Evolutionary conservation across 2,329 filamentous ascomycete genomes (phyloP).

Genomic region (Trichoderma afroharzianum): DNA sequence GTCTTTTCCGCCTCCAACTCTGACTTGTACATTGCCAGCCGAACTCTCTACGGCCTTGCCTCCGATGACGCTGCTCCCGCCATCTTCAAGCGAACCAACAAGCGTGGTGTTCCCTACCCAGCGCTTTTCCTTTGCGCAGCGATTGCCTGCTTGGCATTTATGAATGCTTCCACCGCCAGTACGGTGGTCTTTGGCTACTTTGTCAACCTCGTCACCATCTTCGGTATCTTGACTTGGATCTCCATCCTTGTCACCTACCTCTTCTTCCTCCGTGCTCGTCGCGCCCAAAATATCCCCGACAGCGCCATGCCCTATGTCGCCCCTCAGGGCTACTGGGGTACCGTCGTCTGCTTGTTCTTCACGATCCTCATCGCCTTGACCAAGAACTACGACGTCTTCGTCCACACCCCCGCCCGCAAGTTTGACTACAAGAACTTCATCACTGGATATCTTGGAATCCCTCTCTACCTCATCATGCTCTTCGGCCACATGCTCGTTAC

Average conservation of each 20-base stretch:
- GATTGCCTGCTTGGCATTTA: constrained; percentile 65
- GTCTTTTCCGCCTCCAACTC: constrained; percentile 76
- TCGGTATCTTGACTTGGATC: constrained; percentile 64
- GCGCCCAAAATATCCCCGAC: constrained; percentile 56
- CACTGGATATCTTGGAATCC: constrained; percentile 73
- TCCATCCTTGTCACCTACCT: constrained; percentile 66
- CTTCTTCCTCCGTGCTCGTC: constrained; percentile 60
- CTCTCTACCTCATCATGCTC: constrained; percentile 66
- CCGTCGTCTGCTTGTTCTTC: constrained; percentile 63
- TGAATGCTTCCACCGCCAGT: constrained; percentile 59
- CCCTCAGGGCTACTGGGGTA: constrained; percentile 69
- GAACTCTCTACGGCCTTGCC: constrained; percentile 70
- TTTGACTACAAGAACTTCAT: constrained; percentile 76
- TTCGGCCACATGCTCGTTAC: constrained; percentile 62
- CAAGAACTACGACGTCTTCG: constrained; percentile 78
- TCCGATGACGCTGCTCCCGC: constrained; percentile 67
- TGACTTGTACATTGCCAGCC: constrained; percentile 71
- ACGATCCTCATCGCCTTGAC: constrained; percentile 72
- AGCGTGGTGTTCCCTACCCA: constrained; percentile 66
- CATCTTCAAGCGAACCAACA: constrained; percentile 69
- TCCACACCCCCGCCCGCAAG: constrained; percentile 44
- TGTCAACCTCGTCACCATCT: constrained; percentile 64
- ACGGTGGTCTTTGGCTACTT: constrained; percentile 59
- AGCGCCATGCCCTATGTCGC: constrained; percentile 60
- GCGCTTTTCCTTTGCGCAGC: constrained; percentile 58